These are phyloP conservation scores for Kluyveromyces wickerhamii DNA, from an alignment of 805 yeast species.

Conservation along the genomic window DNA sequence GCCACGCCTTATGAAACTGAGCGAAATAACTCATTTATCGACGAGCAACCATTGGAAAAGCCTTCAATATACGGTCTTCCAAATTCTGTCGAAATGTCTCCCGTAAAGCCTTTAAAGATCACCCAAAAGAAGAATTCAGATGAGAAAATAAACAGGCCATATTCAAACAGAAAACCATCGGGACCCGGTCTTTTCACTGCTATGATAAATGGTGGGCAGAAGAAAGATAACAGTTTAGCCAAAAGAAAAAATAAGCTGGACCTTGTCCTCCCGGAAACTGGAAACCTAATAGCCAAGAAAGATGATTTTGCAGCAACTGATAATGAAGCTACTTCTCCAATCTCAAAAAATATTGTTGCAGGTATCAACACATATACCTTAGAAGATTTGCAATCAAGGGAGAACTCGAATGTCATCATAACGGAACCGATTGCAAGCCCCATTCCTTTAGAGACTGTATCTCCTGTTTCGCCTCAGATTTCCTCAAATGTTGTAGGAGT, in stretches of 20 bases:
- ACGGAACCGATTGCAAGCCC: too few relatives aligned
- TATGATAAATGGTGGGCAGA: conserved; percentile 10
- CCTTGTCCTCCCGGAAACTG: conserved; percentile 4
- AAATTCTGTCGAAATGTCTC: conserved; percentile 27
- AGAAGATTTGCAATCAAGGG: too few relatives aligned
- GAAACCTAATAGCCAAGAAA: too few relatives aligned
- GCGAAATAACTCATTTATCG: conserved; percentile 3
- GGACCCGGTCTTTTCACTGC: conserved; percentile 20
- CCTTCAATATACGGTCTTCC: conserved; percentile 1
- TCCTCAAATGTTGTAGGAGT: too few relatives aligned
- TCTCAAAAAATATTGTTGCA: too few relatives aligned
- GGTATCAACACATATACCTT: too few relatives aligned
- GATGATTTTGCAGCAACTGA: too few relatives aligned
- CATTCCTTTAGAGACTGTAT: too few relatives aligned
- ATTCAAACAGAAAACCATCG: conserved; percentile 20
- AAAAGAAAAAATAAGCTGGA: conserved; percentile 6
- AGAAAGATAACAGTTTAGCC: neutral
- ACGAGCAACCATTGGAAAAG: conserved; percentile 2
- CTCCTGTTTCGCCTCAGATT: too few relatives aligned
- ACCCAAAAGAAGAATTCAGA: conserved; percentile 39
- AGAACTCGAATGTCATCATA: too few relatives aligned
- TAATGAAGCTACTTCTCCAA: too few relatives aligned
- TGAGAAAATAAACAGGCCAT: conserved; percentile 4
- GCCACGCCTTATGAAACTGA: conserved; percentile 3
- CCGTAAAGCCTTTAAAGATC: conserved; percentile 63